Conservation (phyloP, 2,329 filamentous ascomycete species). For the Aspergillus hortae region DNA sequence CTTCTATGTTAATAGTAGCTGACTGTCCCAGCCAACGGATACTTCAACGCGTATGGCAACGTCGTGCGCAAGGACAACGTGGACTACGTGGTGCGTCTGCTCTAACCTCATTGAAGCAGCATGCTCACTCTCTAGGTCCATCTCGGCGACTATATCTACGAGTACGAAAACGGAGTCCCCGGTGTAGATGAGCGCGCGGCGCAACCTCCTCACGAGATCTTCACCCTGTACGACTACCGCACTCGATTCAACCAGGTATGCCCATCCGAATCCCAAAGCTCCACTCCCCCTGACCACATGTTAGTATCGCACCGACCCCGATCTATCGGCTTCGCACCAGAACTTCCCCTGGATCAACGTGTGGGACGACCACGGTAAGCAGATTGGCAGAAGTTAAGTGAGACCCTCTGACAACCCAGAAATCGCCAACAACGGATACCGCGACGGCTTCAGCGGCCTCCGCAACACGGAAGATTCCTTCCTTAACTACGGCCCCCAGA, state of each 20-base stretch:
- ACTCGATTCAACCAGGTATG: constrained; percentile 55
- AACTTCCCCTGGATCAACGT: constrained; percentile 61
- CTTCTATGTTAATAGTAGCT: not conserved
- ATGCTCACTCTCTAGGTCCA: constrained; percentile 30
- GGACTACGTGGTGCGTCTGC: constrained; percentile 52
- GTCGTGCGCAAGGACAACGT: constrained; percentile 57
- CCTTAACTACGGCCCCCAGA: constrained; percentile 49
- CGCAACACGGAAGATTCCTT: constrained; percentile 68
- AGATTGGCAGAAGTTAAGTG: too few species aligned
- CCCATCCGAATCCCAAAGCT: not conserved
- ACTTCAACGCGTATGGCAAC: constrained; percentile 61
- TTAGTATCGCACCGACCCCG: constrained; percentile 51
- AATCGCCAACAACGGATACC: constrained; percentile 63
- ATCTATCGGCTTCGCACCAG: constrained; percentile 55
- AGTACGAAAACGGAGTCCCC: constrained; percentile 44
- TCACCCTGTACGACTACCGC: constrained; percentile 51
- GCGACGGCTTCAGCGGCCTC: constrained; percentile 57
- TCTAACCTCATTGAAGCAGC: not conserved
- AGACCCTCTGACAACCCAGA: constrained; percentile 30
- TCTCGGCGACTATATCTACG: constrained; percentile 64
- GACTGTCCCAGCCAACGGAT: constrained; percentile 45
- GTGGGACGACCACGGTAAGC: constrained; percentile 59
- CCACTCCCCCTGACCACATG: not conserved
- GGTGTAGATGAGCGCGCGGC: constrained; percentile 20
- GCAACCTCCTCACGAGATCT: constrained; percentile 30